Evolutionary conservation across 1,284 basidiomycete genomes (phyloP), one percentile per base, ranked within the genome.

Genomic region (Phylloporus sp.): DNA sequence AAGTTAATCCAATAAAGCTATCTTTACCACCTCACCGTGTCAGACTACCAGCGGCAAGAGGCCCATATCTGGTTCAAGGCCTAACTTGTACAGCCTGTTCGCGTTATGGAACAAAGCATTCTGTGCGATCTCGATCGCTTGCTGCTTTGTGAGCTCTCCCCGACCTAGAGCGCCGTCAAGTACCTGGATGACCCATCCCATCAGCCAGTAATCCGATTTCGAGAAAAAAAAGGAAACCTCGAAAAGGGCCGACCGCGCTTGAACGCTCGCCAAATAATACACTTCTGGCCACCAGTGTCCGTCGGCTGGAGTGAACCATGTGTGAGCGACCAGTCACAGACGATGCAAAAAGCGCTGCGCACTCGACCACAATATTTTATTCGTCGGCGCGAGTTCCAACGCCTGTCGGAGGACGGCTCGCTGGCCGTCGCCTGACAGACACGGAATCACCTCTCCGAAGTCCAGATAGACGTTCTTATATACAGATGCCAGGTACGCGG

Each of bases 311-410:
- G 57, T 55, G 34, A 63, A 44, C 58, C 53, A 66, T 24, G 29
- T 2, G 18, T 71, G 17, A 66, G 62, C 37, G 18, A 31, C 42
- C 55, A 22, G 34, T 46, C n/a, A n/a, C n/a, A 54, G n/a, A 42
- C 1, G 7, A 40, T 24, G 51, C 18, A 24, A 55, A 50, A 1
- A n/a, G 39, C 50, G 11, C 26, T 2, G 78, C 86, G 64, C 67
- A 91, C 90, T 91, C 2, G 90, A 92, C 88, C 89, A 93, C 77
- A 93, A 72, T 26, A 93, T 85, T 72, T 92, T 93, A 72, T 87
- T 91, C 26, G 86, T 90, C 13, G 92, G 91, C 22, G 84, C 80
- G 7, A 92, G 76, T 74, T 93, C 92, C 4, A 93, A 74, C 18
- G 90, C 76, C 71, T 93, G 85, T 37, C 80, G 80, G 29, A 92